A percentile compares a stretch with the other conserved stretches of the same genome.
Evolutionary conservation across 208 protist species (phyloP).

Genomic region (Leishmania mexicana): DNA sequence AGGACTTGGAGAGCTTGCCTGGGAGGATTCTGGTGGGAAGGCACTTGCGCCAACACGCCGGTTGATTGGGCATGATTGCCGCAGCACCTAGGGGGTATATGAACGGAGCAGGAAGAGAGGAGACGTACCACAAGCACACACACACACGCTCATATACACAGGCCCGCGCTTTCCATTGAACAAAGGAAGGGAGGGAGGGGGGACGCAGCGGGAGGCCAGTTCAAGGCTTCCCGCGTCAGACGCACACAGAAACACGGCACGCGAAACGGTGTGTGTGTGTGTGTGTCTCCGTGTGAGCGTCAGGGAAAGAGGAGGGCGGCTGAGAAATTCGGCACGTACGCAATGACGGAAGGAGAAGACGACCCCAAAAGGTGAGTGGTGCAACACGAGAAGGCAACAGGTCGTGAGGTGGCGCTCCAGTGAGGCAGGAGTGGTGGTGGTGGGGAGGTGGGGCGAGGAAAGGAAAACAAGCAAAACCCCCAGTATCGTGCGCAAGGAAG

Average conservation of each 20-base stretch:
- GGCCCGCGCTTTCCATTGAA: background rate
- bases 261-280: constrained; percentile 19
- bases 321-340: too few species aligned
- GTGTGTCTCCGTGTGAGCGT: background rate
- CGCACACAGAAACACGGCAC: background rate
- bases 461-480: too few species aligned
- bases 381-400: too few species aligned
- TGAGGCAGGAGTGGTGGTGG: too few species aligned
- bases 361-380: too few species aligned
- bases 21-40: constrained; percentile 35
- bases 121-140: background rate
- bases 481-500: too few species aligned
- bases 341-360: too few species aligned
- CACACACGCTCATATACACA: background rate
- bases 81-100: background rate
- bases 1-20: constrained; percentile 41
- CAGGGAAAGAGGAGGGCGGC: too few species aligned
- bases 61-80: constrained; percentile 24
- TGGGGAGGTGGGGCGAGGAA: too few species aligned
- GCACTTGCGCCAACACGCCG: constrained; percentile 27
- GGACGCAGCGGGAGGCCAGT: background rate
- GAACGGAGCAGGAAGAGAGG: too few species aligned
- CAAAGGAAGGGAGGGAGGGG: background rate
- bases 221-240: background rate
- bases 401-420: too few species aligned